Evolutionary conservation across 2,329 filamentous ascomycete species (phyloP).

Genomic region (Fusarium guadeloupense): DNA sequence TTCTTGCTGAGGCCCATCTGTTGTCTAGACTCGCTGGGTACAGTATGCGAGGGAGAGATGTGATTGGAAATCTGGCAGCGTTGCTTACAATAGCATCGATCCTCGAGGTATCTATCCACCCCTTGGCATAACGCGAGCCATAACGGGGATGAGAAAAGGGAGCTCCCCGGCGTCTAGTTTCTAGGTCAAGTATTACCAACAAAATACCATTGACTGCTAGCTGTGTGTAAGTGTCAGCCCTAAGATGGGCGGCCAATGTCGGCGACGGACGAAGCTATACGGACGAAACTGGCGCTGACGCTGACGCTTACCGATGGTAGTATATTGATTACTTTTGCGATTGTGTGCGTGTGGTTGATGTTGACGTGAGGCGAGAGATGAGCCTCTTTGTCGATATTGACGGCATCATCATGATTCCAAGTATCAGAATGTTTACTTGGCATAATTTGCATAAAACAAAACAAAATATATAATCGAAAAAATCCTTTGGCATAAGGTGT

Average conservation of each 20-base stretch:
- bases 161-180: not conserved
- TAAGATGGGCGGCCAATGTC: conserved; percentile 21
- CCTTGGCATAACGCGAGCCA: conserved; percentile 20
- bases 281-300: conserved; percentile 25
- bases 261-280: conserved; percentile 23
- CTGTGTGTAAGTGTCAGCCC: conserved; percentile 35
- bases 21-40: no score
- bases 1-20: not conserved
- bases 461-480: no score
- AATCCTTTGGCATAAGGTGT: not conserved
- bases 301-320: conserved; percentile 23
- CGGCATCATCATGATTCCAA: conserved; percentile 12
- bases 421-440: not conserved
- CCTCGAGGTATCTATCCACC: not conserved
- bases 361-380: not conserved
- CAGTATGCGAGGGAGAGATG: conserved; percentile 10
- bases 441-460: no score
- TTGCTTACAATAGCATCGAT: conserved; percentile 40
- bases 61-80: conserved; percentile 20
- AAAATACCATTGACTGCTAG: conserved; percentile 2
- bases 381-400: not conserved
- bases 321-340: not conserved
- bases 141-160: conserved; percentile 6
- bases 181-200: conserved; percentile 17
- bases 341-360: not conserved